Evolutionary conservation across 192 early-diverging fungal species (phyloP).

Genomic region (Podila verticillata): DNA sequence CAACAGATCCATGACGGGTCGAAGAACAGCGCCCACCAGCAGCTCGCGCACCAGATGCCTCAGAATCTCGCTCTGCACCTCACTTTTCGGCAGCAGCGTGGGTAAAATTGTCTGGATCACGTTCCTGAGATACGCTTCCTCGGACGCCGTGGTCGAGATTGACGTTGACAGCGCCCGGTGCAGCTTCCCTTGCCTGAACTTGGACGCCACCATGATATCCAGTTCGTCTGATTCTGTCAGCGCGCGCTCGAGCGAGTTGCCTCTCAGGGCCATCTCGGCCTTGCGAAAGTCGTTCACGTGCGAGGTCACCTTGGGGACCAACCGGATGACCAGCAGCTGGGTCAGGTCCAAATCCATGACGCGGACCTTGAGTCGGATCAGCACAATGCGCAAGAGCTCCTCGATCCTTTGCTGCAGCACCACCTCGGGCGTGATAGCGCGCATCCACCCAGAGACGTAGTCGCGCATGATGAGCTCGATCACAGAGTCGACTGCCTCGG

Average conservation of each 20-base stretch:
- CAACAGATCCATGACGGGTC: slow-evolving; percentile 72
- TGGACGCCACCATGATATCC: slow-evolving; percentile 64
- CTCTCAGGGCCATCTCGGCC: slow-evolving; percentile 66
- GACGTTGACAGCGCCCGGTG: slow-evolving; percentile 68
- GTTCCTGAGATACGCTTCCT: slow-evolving; percentile 70
- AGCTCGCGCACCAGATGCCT: slow-evolving; percentile 79
- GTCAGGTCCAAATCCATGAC: slow-evolving; percentile 67
- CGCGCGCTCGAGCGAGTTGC: slow-evolving; percentile 56
- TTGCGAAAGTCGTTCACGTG: slow-evolving; percentile 73
- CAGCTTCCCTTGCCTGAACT: slow-evolving; percentile 64
- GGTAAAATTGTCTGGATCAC: slow-evolving; percentile 72
- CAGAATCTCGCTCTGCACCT: slow-evolving; percentile 67
- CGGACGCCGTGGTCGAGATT: slow-evolving; percentile 53
- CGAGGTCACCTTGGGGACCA: slow-evolving; percentile 75
- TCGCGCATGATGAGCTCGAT: slow-evolving; percentile 62
- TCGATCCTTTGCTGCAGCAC: slow-evolving; percentile 61
- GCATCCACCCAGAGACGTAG: slow-evolving; percentile 69
- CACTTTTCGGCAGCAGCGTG: slow-evolving; percentile 66
- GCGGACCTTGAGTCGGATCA: slow-evolving; percentile 49
- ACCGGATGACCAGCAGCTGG: slow-evolving; percentile 64
- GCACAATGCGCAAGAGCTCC: slow-evolving; percentile 53
- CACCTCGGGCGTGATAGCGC: slow-evolving; percentile 54
- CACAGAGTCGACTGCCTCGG: slow-evolving; percentile 56
- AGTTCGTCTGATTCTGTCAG: slow-evolving; percentile 63
- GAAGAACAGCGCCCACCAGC: slow-evolving; percentile 71